Evolutionary conservation across 2,329 filamentous ascomycete genomes (phyloP).

Genomic region (Phialemonium atrogriseum): DNA sequence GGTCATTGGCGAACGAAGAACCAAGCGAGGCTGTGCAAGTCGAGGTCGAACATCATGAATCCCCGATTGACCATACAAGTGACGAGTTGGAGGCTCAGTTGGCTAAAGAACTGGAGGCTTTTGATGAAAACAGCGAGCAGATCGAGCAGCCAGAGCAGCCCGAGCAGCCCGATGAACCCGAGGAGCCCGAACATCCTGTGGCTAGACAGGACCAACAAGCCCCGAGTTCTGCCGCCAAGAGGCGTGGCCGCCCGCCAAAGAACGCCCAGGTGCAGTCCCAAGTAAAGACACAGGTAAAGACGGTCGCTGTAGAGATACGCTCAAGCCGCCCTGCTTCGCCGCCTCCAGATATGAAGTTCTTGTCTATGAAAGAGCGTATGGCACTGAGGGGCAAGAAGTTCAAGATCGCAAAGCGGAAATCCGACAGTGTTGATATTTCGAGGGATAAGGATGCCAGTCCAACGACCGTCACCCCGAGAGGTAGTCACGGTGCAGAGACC

Average conservation of each 20-base stretch:
- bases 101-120: slow-evolving; percentile 19
- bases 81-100: slow-evolving; percentile 27
- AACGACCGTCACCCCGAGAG: too few relatives aligned
- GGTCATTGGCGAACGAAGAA: slow-evolving; percentile 2
- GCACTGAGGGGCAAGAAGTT: slow-evolving; percentile 44
- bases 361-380: slow-evolving; percentile 52
- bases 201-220: slow-evolving; percentile 3
- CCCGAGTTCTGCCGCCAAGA: slow-evolving; percentile 10
- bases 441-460: slow-evolving; percentile 1
- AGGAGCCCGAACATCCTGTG: slow-evolving; percentile 3
- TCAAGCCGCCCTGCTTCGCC: slow-evolving; percentile 5
- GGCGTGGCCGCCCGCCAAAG: slow-evolving; percentile 26
- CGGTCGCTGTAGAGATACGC: slow-evolving; percentile 6
- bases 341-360: slow-evolving; percentile 23
- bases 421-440: neutral
- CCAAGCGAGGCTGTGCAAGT: neutral
- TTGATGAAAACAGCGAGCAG: slow-evolving; percentile 14
- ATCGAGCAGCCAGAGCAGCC: slow-evolving; percentile 6
- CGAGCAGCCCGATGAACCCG: slow-evolving; percentile 1
- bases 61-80: slow-evolving; percentile 7
- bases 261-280: slow-evolving; percentile 9
- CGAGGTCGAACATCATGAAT: neutral
- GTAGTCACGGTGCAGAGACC: too few relatives aligned
- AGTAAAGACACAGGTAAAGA: slow-evolving; percentile 3
- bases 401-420: slow-evolving; percentile 35